A percentile compares a stretch with the other conserved stretches of the same genome.
Conservation (phyloP, 441 rosid genomes). For the Manihot esculenta region DNA sequence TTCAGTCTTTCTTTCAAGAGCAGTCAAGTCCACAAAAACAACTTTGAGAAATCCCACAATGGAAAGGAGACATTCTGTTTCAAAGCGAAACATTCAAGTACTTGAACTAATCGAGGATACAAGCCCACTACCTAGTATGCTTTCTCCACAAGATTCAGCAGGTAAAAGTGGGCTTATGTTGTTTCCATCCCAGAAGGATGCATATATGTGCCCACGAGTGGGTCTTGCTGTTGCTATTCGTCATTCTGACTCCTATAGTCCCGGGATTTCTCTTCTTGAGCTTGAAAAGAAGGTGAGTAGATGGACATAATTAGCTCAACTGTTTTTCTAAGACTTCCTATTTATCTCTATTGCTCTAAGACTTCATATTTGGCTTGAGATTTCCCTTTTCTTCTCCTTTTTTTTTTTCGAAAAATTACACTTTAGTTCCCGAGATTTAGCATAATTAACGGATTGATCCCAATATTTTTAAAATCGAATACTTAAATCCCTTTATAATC, state of each 20-base stretch:
- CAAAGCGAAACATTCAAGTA: slow-evolving; percentile 70
- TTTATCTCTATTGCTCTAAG: slow-evolving; percentile 19
- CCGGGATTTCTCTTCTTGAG: slow-evolving; percentile 96
- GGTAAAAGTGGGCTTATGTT: slow-evolving; percentile 65
- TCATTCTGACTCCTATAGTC: slow-evolving; percentile 78
- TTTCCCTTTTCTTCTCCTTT: slow-evolving; percentile 12
- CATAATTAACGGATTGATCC: too few relatives aligned
- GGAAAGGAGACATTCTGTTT: slow-evolving; percentile 51
- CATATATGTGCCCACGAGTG: slow-evolving; percentile 66
- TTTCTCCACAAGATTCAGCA: slow-evolving; percentile 93
- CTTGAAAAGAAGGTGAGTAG: slow-evolving; percentile 91
- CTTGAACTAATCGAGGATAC: slow-evolving; percentile 90
- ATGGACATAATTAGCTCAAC: slow-evolving; percentile 1
- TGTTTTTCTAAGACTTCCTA: slow-evolving; percentile 2
- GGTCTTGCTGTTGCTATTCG: slow-evolving; percentile 90
- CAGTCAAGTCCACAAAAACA: slow-evolving; percentile 65
- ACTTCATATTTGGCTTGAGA: too few relatives aligned
- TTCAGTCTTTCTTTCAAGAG: slow-evolving; percentile 59
- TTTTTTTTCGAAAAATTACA: too few relatives aligned
- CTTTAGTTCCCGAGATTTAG: too few relatives aligned
- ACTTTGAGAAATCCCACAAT: slow-evolving; percentile 56
- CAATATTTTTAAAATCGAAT: too few relatives aligned
- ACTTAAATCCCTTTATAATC: too few relatives aligned
- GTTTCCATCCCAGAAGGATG: slow-evolving; percentile 85
- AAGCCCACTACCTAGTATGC: slow-evolving; percentile 92